A percentile compares a stretch with the other conserved stretches of the same genome.
These are phyloP conservation scores for Penicillium simplicissimum DNA, from an alignment of 495 filamentous ascomycete genomes.

Conservation along the genomic window DNA sequence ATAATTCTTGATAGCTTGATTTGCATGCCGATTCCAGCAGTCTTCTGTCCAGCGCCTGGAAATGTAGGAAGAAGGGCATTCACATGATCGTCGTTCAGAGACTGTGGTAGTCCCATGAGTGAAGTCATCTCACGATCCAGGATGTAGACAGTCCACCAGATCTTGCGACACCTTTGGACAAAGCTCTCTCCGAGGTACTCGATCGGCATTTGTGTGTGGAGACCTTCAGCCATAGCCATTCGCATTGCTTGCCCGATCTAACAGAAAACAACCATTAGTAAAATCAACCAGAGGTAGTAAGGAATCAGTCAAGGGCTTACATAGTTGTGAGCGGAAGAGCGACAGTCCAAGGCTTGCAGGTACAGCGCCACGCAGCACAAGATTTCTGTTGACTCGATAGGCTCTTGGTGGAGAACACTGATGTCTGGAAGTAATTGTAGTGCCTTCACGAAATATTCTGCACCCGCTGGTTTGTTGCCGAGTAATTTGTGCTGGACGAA, in stretches of 20 bases:
- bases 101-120: conserved; percentile 45
- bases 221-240: conserved; percentile 43
- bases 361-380: conserved; percentile 46
- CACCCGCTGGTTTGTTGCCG: conserved; percentile 35
- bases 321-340: conserved; percentile 40
- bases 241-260: conserved; percentile 49
- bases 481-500: conserved; percentile 40
- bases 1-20: conserved; percentile 45
- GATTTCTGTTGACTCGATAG: conserved; percentile 42
- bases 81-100: conserved; percentile 40
- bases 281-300: too few species aligned
- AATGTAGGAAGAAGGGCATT: conserved; percentile 39
- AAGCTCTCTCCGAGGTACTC: conserved; percentile 33
- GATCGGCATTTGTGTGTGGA: conserved; percentile 47
- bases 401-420: conserved; percentile 35
- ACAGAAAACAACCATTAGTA: conserved; percentile 3
- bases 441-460: conserved; percentile 42
- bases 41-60: conserved; percentile 34
- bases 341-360: conserved; percentile 41
- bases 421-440: conserved; percentile 42
- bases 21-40: conserved; percentile 40
- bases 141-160: conserved; percentile 51
- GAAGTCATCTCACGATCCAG: conserved; percentile 49
- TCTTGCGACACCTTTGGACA: conserved; percentile 42
- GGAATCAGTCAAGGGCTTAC: conserved; percentile 20